phyloP scores from a whole-genome alignment of 202 grass and related monocot genomes.

The Hordeum pubiflorum region DNA sequence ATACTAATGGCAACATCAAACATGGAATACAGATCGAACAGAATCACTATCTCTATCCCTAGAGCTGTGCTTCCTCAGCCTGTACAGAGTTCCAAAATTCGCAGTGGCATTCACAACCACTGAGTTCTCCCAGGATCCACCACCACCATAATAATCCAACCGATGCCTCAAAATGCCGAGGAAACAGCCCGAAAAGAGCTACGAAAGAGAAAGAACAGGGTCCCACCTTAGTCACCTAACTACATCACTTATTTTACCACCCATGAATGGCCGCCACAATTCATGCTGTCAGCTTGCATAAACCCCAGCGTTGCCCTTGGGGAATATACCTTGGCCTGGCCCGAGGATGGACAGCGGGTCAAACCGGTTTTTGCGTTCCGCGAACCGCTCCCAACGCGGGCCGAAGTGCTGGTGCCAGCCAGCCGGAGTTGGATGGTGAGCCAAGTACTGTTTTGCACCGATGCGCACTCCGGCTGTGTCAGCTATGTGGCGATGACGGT shows the following conservation, averaged over 20 bases:
- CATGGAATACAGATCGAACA: slow-evolving; percentile 26
- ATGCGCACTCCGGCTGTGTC: slow-evolving; percentile 21
- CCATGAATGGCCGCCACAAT: not conserved
- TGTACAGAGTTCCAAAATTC: slow-evolving; percentile 52
- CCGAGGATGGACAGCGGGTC: slow-evolving; percentile 59
- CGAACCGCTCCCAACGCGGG: slow-evolving; percentile 47
- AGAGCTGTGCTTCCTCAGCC: slow-evolving; percentile 37
- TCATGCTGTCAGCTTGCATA: slow-evolving; percentile 17
- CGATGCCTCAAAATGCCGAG: slow-evolving; percentile 30
- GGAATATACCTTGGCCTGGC: slow-evolving; percentile 80
- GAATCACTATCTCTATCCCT: slow-evolving; percentile 34
- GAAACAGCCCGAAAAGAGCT: slow-evolving; percentile 20
- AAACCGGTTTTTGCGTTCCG: slow-evolving; percentile 54
- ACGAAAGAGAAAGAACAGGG: slow-evolving; percentile 13
- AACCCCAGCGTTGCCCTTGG: slow-evolving; percentile 20
- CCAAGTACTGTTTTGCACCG: slow-evolving; percentile 68
- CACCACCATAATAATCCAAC: slow-evolving; percentile 14
- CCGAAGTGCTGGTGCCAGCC: slow-evolving; percentile 70
- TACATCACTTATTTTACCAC: slow-evolving; percentile 21
- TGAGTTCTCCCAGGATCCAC: slow-evolving; percentile 5
- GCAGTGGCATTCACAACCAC: slow-evolving; percentile 1
- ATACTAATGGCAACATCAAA: not conserved
- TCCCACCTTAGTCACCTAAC: slow-evolving; percentile 18
- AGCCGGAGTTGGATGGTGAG: slow-evolving; percentile 40
- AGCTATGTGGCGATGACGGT: slow-evolving; percentile 40